Percentiles rank a stretch among this genome's conserved stretches.
Conservation (phyloP, 2,329 filamentous ascomycete genomes). For the Venturia pyrina region DNA sequence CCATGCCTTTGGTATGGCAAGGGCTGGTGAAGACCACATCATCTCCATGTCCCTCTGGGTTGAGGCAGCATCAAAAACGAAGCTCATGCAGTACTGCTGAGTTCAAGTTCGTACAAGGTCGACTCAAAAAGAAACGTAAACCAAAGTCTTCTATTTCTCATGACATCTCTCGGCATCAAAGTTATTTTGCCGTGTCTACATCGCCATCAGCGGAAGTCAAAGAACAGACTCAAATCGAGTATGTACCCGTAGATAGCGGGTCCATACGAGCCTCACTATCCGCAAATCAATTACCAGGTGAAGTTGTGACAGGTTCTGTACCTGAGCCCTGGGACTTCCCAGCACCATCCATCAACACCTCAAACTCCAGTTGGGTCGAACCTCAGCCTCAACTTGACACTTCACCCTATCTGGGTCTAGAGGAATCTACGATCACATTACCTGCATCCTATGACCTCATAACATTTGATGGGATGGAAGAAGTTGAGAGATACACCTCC, state of each 20-base stretch:
- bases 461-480: not conserved
- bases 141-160: not conserved
- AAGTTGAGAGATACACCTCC: not conserved
- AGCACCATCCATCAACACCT: no score
- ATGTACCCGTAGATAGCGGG: no score
- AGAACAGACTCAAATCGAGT: not conserved
- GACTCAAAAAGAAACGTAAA: not conserved
- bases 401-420: not conserved
- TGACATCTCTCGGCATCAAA: not conserved
- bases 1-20: constrained; percentile 12
- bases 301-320: no score
- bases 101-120: constrained; percentile 5
- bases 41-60: not conserved
- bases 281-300: no score
- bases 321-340: no score
- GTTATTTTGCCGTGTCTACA: not conserved
- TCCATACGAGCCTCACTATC: no score
- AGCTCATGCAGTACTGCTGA: not conserved
- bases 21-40: not conserved
- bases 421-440: not conserved
- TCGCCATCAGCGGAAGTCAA: not conserved
- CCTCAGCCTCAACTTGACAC: not conserved
- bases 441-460: not conserved
- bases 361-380: no score
- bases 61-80: not conserved